Base-by-base conservation (phyloP, 2,329 filamentous ascomycete genomes). In the Fusarium hainanense region DNA sequence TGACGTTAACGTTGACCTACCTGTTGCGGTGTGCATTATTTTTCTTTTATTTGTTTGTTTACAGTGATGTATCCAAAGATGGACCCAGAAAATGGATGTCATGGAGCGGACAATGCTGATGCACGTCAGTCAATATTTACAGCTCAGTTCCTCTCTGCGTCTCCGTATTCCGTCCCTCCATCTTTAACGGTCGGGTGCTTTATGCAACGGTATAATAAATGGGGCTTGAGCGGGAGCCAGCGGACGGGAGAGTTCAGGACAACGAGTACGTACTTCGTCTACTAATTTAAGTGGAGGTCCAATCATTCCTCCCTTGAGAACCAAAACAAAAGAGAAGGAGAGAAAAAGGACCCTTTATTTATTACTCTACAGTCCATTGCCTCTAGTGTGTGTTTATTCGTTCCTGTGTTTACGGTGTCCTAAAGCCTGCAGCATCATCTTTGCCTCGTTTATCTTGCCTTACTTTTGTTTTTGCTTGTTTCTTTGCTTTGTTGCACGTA, bases 171-270 rank as follows among this genome's bases (percentile, higher is more conserved):
- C 41, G 56, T 42, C 49, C 50, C 44, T 54, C 66, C 56, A 69
- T 46, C 28, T 58, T 55, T 34, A 69, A 63, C 64, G 43, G 21
- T 23, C 21, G 21, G 21, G 68, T 34, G 21, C 28, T 37, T n/a
- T 11, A 37, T 60, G 63, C 46, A 60, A 71, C 68, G 52, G 63
- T 34, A 27, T 30, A 49, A 59, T 37, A 54, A 64, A 70, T 46
- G 56, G 67, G 52, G 51, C 34, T 50, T 43, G 49, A 23, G 50
- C 67, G 68, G 68, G 64, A 69, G n/a, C 50, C 58, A 68, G 58
- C 43, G 58, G 63, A 4, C 34, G 34, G 34, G 34, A 37, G 34
- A 37, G 34, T 34, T n/a, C 41, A 43, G 41, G 49, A 37, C 16
- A 18, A 42, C 49, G 16, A 54, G 42, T 59, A 59, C 57, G 57